Evolutionary conservation across 768 basidiomycete species (phyloP), one percentile per base, ranked within the genome.

Genomic region (Tylopilus felleus): DNA sequence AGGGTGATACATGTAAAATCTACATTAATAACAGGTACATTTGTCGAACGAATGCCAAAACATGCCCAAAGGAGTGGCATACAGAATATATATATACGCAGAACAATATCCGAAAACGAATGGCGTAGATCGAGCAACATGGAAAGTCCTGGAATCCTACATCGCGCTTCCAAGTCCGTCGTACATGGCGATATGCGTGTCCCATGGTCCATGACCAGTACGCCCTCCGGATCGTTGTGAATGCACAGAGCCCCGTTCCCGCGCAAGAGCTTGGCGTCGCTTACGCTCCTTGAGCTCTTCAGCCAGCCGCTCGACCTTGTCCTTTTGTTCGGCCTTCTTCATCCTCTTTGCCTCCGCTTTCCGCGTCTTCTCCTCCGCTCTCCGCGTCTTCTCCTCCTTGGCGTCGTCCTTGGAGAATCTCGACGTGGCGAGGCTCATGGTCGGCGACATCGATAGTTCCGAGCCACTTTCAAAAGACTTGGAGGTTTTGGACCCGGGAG

Each of bases 321-420:
- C 71, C 31, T 72, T 70, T 45, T 72, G 65, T 48, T 74, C 70
- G 10, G 75, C 73, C 68, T 76, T 79, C 56, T 74, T 73, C 66
- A 69, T 66, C 57, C 52, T 62, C 64, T 77, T 76, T 43, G 75
- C 74, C 51, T 77, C 73, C 22, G 71, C 74, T 65, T 74, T 80
- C 51, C 68, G 68, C 58, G 60, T 64, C 65, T 77, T n/a, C n/a
- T n/a, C 74, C 51, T 77, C 73, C 23, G 71, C 74, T 65, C 74
- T 80, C 51, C 68, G 68, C 57, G 60, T 64, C 65, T 77, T 81
- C 59, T 71, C 67, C 53, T 79, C 80, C 40, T 65, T 63, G 53
- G 58, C 62, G n/a, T 68, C 59, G n/a, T 58, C 60, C 47, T 56
- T 71, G 8, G 57, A 56, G 6, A 23, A 38, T 33, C 29, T 67